phyloP scores from a whole-genome alignment of 2,329 filamentous ascomycete species.

The Cladosporium sp. region DNA sequence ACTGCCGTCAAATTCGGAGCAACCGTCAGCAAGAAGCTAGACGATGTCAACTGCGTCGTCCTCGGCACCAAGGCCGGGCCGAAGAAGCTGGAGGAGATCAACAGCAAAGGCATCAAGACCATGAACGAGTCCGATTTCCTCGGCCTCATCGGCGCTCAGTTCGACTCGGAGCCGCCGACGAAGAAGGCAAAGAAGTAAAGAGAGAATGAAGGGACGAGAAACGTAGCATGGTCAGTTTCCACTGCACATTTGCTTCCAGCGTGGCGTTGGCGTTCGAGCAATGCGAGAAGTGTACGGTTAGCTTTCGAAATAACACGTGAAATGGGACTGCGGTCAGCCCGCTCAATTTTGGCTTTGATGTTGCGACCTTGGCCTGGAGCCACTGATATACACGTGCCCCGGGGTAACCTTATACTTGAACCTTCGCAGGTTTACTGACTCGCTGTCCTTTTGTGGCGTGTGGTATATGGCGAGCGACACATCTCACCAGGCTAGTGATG shows the following conservation, averaged over 20 bases:
- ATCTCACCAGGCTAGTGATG: too few relatives aligned
- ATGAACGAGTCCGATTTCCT: slow-evolving; percentile 17
- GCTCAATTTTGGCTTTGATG: too few relatives aligned
- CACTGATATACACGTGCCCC: too few relatives aligned
- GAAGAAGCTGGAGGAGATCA: slow-evolving; percentile 21
- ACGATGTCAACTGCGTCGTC: slow-evolving; percentile 14
- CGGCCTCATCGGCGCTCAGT: slow-evolving; percentile 14
- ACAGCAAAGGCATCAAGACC: slow-evolving; percentile 14
- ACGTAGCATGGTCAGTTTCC: not conserved
- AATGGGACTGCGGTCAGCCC: too few relatives aligned
- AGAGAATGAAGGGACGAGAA: not conserved
- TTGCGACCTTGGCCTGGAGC: too few relatives aligned
- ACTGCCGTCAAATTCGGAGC: slow-evolving; percentile 16
- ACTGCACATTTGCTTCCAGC: slow-evolving; percentile 1
- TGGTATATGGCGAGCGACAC: too few relatives aligned
- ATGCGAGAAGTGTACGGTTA: not conserved
- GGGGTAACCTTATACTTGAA: too few relatives aligned
- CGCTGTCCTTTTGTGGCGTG: too few relatives aligned
- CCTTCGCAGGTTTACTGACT: too few relatives aligned
- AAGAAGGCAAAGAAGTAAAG: slow-evolving; percentile 14
- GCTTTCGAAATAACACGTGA: not conserved
- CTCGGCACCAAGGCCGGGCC: slow-evolving; percentile 15
- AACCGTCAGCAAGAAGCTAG: slow-evolving; percentile 13
- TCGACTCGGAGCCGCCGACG: not conserved
- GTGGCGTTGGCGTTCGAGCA: not conserved